Conservation (phyloP, 768 basidiomycete genomes). For the Lentinula boryana region DNA sequence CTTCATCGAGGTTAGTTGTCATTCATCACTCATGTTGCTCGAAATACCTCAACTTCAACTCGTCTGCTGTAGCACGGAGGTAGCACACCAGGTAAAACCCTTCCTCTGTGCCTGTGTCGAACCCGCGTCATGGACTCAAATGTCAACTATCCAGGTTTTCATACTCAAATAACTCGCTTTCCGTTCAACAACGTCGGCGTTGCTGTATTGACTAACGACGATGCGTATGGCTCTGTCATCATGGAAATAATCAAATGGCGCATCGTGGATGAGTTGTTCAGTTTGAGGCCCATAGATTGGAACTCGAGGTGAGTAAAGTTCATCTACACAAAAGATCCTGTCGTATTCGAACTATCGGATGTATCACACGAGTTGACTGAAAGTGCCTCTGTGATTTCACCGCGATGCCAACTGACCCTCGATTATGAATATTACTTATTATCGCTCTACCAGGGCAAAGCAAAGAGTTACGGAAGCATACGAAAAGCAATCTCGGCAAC, state of each 20-base stretch:
- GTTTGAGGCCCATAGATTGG: constrained; percentile 16
- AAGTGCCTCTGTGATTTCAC: too few relatives aligned
- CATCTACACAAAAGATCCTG: too few relatives aligned
- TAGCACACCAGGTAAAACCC: neutral
- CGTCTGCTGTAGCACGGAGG: neutral
- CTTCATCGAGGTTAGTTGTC: neutral
- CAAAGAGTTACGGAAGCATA: neutral
- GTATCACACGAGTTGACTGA: too few relatives aligned
- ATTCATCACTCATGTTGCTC: too few relatives aligned
- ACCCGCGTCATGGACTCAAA: too few relatives aligned
- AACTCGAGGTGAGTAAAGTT: constrained; percentile 4
- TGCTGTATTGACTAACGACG: constrained; percentile 17
- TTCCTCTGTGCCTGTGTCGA: neutral
- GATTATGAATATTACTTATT: too few relatives aligned
- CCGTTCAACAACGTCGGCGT: constrained; percentile 16
- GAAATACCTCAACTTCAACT: too few relatives aligned
- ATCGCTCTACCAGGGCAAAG: neutral
- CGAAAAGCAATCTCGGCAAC: neutral
- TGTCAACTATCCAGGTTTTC: constrained; percentile 11
- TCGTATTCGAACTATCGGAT: too few relatives aligned
- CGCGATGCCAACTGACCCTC: too few relatives aligned
- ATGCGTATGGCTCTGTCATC: constrained; percentile 9
- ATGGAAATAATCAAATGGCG: constrained; percentile 14
- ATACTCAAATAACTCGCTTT: constrained; percentile 10
- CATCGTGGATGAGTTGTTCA: constrained; percentile 15